A percentile compares a stretch with the other conserved stretches of the same genome.
These are phyloP conservation scores for Hypsizygus marmoreus DNA, from an alignment of 768 basidiomycete genomes.

Conservation along the genomic window DNA sequence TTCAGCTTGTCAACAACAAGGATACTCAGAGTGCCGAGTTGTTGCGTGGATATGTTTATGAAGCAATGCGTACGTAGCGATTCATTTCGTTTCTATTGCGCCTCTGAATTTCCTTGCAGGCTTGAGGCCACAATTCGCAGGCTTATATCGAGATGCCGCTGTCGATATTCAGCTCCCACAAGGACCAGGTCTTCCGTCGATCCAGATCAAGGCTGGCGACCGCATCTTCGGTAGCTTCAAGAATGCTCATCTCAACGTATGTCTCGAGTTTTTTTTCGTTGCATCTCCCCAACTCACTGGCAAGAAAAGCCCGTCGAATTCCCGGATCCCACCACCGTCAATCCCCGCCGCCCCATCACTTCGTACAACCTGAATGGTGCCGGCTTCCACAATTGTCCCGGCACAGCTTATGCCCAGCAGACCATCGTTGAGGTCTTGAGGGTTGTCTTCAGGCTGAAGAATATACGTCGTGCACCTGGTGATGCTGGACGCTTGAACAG, in stretches of 20 bases:
- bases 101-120: constrained; percentile 20
- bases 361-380: constrained; percentile 32
- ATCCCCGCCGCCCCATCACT: constrained; percentile 37
- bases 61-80: constrained; percentile 48
- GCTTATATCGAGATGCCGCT: constrained; percentile 39
- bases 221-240: constrained; percentile 40
- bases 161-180: constrained; percentile 35
- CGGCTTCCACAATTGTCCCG: constrained; percentile 44
- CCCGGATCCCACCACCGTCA: constrained; percentile 39
- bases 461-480: constrained; percentile 49
- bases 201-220: constrained; percentile 42
- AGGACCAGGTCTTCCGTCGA: constrained; percentile 33
- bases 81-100: neutral
- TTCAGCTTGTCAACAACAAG: constrained; percentile 32
- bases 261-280: constrained; percentile 7
- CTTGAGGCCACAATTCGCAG: constrained; percentile 42
- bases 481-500: constrained; percentile 38
- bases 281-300: neutral
- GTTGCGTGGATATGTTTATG: constrained; percentile 50
- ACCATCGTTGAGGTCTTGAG: constrained; percentile 46
- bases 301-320: constrained; percentile 39
- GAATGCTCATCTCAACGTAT: constrained; percentile 45
- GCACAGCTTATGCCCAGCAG: constrained; percentile 34
- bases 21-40: constrained; percentile 34
- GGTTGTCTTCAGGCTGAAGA: constrained; percentile 43